Evolutionary conservation across 768 basidiomycete species (phyloP), one percentile per base, ranked within the genome.

Genomic region (Boletus patriciae): DNA sequence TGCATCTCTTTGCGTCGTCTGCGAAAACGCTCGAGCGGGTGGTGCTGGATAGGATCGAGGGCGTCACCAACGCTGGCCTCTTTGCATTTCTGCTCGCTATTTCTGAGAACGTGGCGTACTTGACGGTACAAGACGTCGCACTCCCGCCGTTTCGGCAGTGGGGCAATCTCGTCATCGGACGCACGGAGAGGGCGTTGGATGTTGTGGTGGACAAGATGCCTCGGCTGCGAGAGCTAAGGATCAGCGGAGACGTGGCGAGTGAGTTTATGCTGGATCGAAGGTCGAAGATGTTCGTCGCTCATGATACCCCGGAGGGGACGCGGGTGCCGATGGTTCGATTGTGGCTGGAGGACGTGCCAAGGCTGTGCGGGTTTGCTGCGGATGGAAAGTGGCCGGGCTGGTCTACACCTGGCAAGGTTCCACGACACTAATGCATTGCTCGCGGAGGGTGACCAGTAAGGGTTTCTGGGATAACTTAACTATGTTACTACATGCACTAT

Each of bases 231-330:
- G 61, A 66, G 34, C 46, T 67, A 2, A 40, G 56, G 43, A 62
- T 66, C 27, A 15, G 66, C 7, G 66, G 66, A 6, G 66, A 67
- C 40, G 60, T 65, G 10, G 66, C 66, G 42, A 67, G 60, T 33
- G 66, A 66, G 44, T 58, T 65, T 11, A 67, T 67, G 66, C 37
- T 67, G 6, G 63, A 60, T 47, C 54, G 66, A 12, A 48, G 63
- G 50, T 58, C 63, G 11, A 67, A 50, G 52, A 54, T 50, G 52
- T 67, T 68, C 23, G 23, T 59, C 16, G 62, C 49, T 7, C 19
- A 19, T 3, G 29, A 38, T 1, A 9, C n/a, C 3, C 36, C 25
- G 15, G 53, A 47, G 18, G 51, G 25, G 45, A 50, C 23, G 6
- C 53, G 34, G 40, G 33, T 65, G 23, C 52, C 57, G 0, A 60